Evolutionary conservation across 1,284 basidiomycete species (phyloP).

Genomic region (Trichosporon sp.): DNA sequence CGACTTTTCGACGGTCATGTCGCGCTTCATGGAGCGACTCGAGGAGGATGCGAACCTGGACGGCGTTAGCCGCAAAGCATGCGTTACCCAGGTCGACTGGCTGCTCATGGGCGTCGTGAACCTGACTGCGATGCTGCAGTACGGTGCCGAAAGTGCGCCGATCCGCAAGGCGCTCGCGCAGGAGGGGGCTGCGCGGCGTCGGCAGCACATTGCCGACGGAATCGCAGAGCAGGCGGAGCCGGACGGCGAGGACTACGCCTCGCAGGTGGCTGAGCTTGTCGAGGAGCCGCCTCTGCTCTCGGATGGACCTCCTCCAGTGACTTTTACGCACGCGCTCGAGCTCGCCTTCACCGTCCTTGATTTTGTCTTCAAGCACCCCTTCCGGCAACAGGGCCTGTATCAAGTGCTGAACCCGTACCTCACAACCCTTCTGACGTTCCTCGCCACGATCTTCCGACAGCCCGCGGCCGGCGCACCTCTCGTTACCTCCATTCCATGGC

Average conservation of each 20-base stretch:
- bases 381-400: conserved; percentile 63
- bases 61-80: conserved; percentile 59
- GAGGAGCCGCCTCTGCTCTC: conserved; percentile 21
- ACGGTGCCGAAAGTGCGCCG: conserved; percentile 74
- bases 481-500: conserved; percentile 83
- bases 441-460: conserved; percentile 73
- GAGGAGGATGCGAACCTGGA: conserved; percentile 64
- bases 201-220: conserved; percentile 62
- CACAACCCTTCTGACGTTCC: conserved; percentile 81
- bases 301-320: conserved; percentile 60
- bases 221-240: conserved; percentile 36
- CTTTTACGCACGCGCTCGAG: conserved; percentile 72
- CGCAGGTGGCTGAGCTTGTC: conserved; percentile 27
- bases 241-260: conserved; percentile 52
- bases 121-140: conserved; percentile 80
- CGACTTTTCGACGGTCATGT: conserved; percentile 77
- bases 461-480: conserved; percentile 65
- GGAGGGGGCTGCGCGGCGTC: conserved; percentile 49
- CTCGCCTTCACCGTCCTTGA: conserved; percentile 79
- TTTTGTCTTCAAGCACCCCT: conserved; percentile 68
- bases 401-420: conserved; percentile 82
- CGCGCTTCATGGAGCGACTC: conserved; percentile 81
- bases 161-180: conserved; percentile 63
- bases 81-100: conserved; percentile 80
- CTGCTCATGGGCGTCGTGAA: conserved; percentile 92